These are phyloP conservation scores for Powellomyces hirtus DNA, from an alignment of 192 early-diverging fungal species.

Conservation along the genomic window DNA sequence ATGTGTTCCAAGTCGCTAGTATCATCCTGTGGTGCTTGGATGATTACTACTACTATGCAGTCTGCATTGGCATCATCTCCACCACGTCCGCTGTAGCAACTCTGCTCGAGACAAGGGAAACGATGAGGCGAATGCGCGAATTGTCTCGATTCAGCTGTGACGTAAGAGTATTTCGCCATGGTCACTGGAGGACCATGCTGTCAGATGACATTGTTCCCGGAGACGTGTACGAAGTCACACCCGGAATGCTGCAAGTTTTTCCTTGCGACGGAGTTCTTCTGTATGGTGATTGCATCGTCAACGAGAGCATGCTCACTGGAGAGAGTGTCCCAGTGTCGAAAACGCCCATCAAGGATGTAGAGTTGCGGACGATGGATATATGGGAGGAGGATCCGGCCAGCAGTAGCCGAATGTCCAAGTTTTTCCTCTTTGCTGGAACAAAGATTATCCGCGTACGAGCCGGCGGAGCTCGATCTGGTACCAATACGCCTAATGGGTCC, in stretches of 20 bases:
- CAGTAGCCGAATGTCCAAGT: constrained; percentile 72
- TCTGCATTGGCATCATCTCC: constrained; percentile 88
- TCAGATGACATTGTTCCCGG: constrained; percentile 93
- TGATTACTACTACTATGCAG: constrained; percentile 94
- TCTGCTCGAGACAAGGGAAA: constrained; percentile 74
- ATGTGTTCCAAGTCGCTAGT: constrained; percentile 55
- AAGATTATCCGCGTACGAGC: constrained; percentile 79
- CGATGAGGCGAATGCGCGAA: constrained; percentile 72
- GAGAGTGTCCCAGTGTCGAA: constrained; percentile 96
- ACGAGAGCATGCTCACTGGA: constrained; percentile 97
- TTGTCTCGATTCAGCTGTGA: constrained; percentile 87
- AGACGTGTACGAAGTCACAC: constrained; percentile 79
- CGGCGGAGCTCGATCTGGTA: constrained; percentile 33
- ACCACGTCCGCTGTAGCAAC: constrained; percentile 73
- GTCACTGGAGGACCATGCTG: constrained; percentile 41
- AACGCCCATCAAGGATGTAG: constrained; percentile 64
- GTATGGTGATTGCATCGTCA: constrained; percentile 93
- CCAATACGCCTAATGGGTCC: constrained; percentile 25
- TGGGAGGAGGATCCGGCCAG: constrained; percentile 63
- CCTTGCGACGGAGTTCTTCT: constrained; percentile 94
- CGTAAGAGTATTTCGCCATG: constrained; percentile 68
- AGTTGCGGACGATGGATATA: constrained; percentile 65
- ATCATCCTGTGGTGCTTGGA: constrained; percentile 74
- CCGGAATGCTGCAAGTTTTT: constrained; percentile 41
- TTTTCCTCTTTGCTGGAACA: constrained; percentile 91